Evolutionary conservation across 768 basidiomycete species (phyloP), one percentile per base, ranked within the genome.

Genomic region (Podaxis sp.): DNA sequence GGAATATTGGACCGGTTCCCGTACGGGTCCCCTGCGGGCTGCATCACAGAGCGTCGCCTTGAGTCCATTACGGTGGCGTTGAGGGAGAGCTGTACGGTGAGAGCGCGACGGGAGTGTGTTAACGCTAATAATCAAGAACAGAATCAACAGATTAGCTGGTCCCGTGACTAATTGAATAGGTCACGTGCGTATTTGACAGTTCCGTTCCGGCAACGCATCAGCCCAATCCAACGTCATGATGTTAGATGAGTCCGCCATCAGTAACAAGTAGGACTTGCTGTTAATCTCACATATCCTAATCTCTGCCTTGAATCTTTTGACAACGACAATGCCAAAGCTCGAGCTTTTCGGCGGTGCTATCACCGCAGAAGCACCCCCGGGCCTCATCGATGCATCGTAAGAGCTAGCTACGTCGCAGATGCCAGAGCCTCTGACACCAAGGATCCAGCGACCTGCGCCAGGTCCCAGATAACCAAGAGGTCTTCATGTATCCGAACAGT

Each of bases 401-500:
- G 93, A 33, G 22, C 28, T 52, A 3, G 44, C 49, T 28, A 38
- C n/a, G 49, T 39, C 60, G 58, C 52, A 46, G 13, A 46, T 46
- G 7, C 17, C 44, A 40, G 39, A 57, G 55, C 46, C 40, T 51
- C 22, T 58, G 59, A 58, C 53, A 9, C 55, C 63, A 54, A 15
- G 22, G 63, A 39, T 58, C 28, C 63, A 85, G 83, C 28, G 74
- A 80, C 66, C 52, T 82, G 12, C 93, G 96, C 59, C 92, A 98
- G 75, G 80, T 99, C 12, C 96, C 97, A 13, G 91, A 99, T 72
- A 94, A 87, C 3, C 96, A 99, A 74, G 97, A 99, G 71, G 96
- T 97, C 46, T 90, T 94, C 75, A 72, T 97, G 61, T 88, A 87
- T 59, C 83, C 84, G 5, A 74, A 85, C 53, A 90, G 87, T 4